These are phyloP conservation scores for Nicotiana benthamiana DNA, from an alignment of 257 asterid species.

Conservation along the genomic window DNA sequence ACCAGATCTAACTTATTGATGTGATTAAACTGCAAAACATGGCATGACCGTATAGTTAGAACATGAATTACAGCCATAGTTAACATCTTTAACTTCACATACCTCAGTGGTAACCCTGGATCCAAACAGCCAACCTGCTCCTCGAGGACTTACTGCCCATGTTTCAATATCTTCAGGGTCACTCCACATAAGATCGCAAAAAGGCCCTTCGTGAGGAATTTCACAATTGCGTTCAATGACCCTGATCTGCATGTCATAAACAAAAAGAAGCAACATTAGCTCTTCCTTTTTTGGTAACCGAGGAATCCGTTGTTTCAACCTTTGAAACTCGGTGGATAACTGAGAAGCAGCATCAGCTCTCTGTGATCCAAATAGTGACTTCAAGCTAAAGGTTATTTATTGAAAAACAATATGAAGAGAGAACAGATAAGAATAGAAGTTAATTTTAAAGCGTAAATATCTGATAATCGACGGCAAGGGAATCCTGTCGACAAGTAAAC, in stretches of 20 bases:
- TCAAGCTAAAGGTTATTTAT: too few relatives aligned
- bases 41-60: not conserved
- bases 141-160: conserved; percentile 99
- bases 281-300: not conserved
- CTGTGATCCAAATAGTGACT: not conserved
- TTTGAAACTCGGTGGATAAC: not conserved
- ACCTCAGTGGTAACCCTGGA: conserved; percentile 98
- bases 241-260: conserved; percentile 53
- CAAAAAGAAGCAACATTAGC: not conserved
- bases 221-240: conserved; percentile 90
- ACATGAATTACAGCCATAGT: not conserved
- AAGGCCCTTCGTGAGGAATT: conserved; percentile 98
- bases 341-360: not conserved
- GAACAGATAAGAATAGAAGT: too few relatives aligned
- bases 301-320: not conserved
- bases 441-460: too few relatives aligned
- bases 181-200: conserved; percentile 99
- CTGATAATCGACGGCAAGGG: too few relatives aligned
- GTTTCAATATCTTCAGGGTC: conserved; percentile 99
- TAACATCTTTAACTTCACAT: conserved; percentile 9
- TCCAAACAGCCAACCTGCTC: conserved; percentile 99
- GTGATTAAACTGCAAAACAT: conserved; percentile 75
- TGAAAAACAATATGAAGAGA: too few relatives aligned
- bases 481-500: too few relatives aligned
- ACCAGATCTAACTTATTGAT: conserved; percentile 91